Evolutionary conservation across 129 eudicot species (phyloP), one percentile per base, ranked within the genome.

Genomic region (Pittosporum tobira): DNA sequence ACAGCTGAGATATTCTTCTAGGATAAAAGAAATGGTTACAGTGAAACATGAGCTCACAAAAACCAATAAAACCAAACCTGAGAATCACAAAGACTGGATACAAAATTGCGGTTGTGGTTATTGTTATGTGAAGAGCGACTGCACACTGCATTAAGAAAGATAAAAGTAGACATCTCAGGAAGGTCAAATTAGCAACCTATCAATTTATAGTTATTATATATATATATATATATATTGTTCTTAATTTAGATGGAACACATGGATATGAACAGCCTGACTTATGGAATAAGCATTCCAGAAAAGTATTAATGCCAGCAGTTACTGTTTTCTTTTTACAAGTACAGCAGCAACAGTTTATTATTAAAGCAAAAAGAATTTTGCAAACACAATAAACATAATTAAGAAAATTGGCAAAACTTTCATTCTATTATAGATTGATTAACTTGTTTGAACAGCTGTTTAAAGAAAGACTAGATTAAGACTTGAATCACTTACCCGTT

Each of bases 61-160:
- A 30, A 14, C 18, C 18, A 53, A 29, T 53, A 26, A 27, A 53
- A n/a, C 7, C 59, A 53, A 66, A 88, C 94, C 96, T 84, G 64
- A 84, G 81, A 60, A 84, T 88, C 71, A 88, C 81, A 64, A 77
- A 27, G 62, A 85, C 93, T 58, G 97, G 97, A 82, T 81, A 84
- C 38, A 89, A 59, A 68, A 89, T 74, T 25, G 76, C 59, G 8
- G 68, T 46, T 45, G 83, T 70, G 14, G 85, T 79, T 56, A 79
- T 81, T 47, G 77, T n/a, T 31, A 79, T 26, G 62, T 88, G 96
- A 47, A 81, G 77, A 63, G 63, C 34, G 61, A 84, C 69, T n/a
- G 75, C 84, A 40, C 64, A 91, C 95, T 88, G 82, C 77, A 70
- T 66, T 25, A 14, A 73, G 43, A 12, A 57, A 22, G 25, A 66